These are phyloP conservation scores for Pythium folliculosum DNA, from an alignment of 352 stramenopile species.

Conservation along the genomic window DNA sequence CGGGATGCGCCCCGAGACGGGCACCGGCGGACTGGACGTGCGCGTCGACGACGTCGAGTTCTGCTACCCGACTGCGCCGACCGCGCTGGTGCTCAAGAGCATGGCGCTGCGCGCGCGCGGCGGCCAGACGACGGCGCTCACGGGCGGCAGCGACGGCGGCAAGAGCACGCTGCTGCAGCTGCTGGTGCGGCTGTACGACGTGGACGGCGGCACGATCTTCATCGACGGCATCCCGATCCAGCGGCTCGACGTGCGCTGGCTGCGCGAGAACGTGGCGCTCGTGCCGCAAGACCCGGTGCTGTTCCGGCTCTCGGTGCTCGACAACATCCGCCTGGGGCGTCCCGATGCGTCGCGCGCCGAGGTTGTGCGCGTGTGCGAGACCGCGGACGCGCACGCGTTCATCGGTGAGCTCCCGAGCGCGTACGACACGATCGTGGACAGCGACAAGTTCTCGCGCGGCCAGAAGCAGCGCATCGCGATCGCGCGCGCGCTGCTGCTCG, in stretches of 20 bases:
- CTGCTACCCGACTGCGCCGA: slow-evolving; percentile 52
- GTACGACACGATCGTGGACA: slow-evolving; percentile 70
- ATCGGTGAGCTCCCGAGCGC: slow-evolving; percentile 65
- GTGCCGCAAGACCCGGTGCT: slow-evolving; percentile 80
- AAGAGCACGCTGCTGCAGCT: slow-evolving; percentile 79
- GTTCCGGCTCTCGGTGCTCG: slow-evolving; percentile 34
- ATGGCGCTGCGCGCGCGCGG: slow-evolving; percentile 60
- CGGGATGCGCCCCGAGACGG: slow-evolving; percentile 4
- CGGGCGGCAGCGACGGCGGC: slow-evolving; percentile 75
- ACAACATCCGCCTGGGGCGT: slow-evolving; percentile 60
- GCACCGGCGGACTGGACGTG: slow-evolving; percentile 35
- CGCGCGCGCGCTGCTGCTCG: slow-evolving; percentile 68
- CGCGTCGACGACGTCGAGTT: slow-evolving; percentile 53
- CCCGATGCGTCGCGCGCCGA: slow-evolving; percentile 47
- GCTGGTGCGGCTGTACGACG: slow-evolving; percentile 72
- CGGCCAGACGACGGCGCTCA: slow-evolving; percentile 78
- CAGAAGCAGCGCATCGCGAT: slow-evolving; percentile 81
- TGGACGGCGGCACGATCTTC: slow-evolving; percentile 37
- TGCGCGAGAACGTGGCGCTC: slow-evolving; percentile 42
- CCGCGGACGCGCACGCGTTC: slow-evolving; percentile 89
- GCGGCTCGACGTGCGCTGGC: slow-evolving; percentile 44
- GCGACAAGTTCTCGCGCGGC: slow-evolving; percentile 66
- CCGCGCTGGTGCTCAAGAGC: slow-evolving; percentile 59
- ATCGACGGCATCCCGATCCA: slow-evolving; percentile 64
- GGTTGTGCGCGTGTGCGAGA: slow-evolving; percentile 67